phyloP scores from a whole-genome alignment of 2,329 filamentous ascomycete genomes.

The Talaromyces sp. region DNA sequence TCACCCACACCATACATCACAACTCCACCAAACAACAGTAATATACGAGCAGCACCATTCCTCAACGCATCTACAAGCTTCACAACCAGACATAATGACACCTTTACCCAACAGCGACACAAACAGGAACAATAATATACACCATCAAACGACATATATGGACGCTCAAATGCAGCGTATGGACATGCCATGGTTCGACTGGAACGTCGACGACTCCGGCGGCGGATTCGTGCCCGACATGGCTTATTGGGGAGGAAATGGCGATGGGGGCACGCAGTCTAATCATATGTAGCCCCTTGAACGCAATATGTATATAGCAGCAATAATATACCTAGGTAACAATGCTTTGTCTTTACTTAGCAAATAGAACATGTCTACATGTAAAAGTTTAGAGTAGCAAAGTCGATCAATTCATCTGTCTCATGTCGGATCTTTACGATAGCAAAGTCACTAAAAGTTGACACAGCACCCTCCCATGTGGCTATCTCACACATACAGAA shows the following conservation, averaged over 20 bases:
- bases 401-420: background rate
- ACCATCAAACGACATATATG: background rate
- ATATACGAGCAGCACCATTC: background rate
- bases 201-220: constrained; percentile 16
- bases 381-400: background rate
- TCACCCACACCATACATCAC: background rate
- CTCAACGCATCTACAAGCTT: background rate
- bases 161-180: constrained; percentile 3
- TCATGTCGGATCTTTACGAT: background rate
- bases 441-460: background rate
- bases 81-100: background rate
- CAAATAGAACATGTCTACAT: too few relatives aligned
- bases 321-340: too few relatives aligned
- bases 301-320: too few relatives aligned
- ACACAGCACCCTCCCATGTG: background rate
- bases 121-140: background rate
- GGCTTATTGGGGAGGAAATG: constrained; percentile 13
- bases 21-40: background rate
- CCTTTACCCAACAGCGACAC: background rate
- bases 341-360: too few relatives aligned
- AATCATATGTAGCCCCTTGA: background rate
- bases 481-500: background rate
- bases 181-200: constrained; percentile 13
- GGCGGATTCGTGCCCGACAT: constrained; percentile 18
- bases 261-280: constrained; percentile 15